phyloP scores from a whole-genome alignment of 2,329 filamentous ascomycete species.

The Colletotrichum tanaceti region DNA sequence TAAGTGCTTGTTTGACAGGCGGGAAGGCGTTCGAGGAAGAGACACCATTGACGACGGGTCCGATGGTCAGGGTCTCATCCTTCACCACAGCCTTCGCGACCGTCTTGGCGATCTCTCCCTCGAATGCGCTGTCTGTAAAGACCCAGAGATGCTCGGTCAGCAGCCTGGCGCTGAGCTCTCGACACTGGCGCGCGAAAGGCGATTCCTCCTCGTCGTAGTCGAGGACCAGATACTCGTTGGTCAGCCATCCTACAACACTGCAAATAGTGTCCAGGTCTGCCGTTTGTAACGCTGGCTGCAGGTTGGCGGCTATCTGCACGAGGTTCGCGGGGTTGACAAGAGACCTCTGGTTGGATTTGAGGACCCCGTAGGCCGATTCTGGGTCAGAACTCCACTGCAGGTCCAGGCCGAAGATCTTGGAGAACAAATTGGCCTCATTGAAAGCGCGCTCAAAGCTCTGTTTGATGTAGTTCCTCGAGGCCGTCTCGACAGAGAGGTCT shows the following conservation, averaged over 20 bases:
- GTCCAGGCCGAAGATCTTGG: slow-evolving; percentile 67
- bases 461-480: slow-evolving; percentile 68
- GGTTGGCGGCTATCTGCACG: slow-evolving; percentile 60
- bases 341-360: slow-evolving; percentile 62
- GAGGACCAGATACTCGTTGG: slow-evolving; percentile 66
- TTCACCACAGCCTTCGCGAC: slow-evolving; percentile 62
- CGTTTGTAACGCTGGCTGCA: slow-evolving; percentile 62
- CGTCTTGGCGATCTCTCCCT: slow-evolving; percentile 65
- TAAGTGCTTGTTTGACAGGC: slow-evolving; percentile 67
- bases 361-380: slow-evolving; percentile 62
- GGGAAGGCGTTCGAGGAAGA: slow-evolving; percentile 69
- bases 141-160: slow-evolving; percentile 69
- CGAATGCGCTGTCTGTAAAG: slow-evolving; percentile 65
- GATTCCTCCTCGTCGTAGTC: slow-evolving; percentile 69
- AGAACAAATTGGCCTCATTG: slow-evolving; percentile 65
- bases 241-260: slow-evolving; percentile 67
- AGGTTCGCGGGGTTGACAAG: slow-evolving; percentile 67
- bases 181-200: slow-evolving; percentile 63
- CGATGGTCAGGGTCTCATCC: slow-evolving; percentile 63
- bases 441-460: slow-evolving; percentile 69
- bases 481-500: slow-evolving; percentile 63
- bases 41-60: slow-evolving; percentile 59
- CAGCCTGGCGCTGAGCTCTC: slow-evolving; percentile 66
- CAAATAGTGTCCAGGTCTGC: slow-evolving; percentile 63
- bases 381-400: slow-evolving; percentile 62